These are phyloP conservation scores for Sporobolus alterniflorus DNA, from an alignment of 202 grass and related monocot genomes.

Conservation along the genomic window DNA sequence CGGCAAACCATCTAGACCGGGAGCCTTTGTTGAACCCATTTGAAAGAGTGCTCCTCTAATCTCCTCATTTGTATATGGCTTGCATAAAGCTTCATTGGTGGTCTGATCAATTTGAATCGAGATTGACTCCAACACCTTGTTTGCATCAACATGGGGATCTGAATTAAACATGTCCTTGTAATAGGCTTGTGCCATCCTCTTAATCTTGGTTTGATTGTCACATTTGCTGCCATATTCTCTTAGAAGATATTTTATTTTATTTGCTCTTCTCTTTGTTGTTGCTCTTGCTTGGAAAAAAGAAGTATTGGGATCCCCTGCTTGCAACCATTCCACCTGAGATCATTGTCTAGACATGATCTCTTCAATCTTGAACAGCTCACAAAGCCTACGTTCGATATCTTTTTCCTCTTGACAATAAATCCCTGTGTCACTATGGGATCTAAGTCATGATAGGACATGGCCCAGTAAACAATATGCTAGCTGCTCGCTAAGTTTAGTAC, in stretches of 20 bases:
- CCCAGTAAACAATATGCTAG: neutral
- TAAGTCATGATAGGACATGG: neutral
- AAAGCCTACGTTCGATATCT: neutral
- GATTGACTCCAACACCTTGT: neutral
- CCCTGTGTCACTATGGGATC: neutral
- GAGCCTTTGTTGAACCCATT: neutral
- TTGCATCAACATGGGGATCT: too few relatives aligned
- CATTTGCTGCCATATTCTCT: neutral
- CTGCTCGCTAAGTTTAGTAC: neutral
- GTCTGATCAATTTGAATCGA: neutral
- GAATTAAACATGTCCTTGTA: neutral
- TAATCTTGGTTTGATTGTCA: neutral
- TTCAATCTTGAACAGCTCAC: neutral
- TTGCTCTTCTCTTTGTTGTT: neutral
- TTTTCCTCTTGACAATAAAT: neutral
- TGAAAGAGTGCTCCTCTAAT: neutral
- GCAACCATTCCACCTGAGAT: neutral
- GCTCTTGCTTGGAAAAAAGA: neutral
- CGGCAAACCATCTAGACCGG: neutral
- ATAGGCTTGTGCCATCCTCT: neutral
- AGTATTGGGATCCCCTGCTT: neutral
- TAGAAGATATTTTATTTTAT: neutral
- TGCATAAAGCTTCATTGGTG: neutral
- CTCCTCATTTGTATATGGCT: neutral
- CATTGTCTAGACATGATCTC: neutral